Evolutionary conservation across 495 filamentous ascomycete genomes (phyloP), one percentile per base, ranked within the genome.

Genomic region (Penicillium samsonianum): DNA sequence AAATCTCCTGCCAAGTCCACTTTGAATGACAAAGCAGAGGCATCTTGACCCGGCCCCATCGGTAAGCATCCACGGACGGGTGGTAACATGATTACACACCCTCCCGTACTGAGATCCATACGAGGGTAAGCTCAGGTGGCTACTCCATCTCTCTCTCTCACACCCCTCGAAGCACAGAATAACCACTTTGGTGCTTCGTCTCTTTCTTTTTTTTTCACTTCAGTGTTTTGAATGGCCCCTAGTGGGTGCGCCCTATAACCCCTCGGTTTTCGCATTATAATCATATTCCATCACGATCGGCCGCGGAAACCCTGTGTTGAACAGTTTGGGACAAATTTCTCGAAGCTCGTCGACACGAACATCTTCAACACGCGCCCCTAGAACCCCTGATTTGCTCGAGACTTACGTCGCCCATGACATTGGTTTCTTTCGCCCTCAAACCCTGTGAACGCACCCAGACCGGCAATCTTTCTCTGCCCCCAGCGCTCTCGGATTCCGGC

Each of bases 401-500:
- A 37, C 17, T 22, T 37, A 5, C 20, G 7, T 37, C 28, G 30
- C 47, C 28, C 4, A 62, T 62, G 64, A 64, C n/a, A 49, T 30
- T 53, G 53, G 31, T 28, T 51, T 41, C 16, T 23, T 10, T 30
- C n/a, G 26, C 37, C 38, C 10, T 35, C 25, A n/a, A 17, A 25
- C 11, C 46, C 23, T 35, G 59, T 58, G 50, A 57, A 23, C 22
- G 7, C 52, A 16, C 35, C 19, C n/a, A 52, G 25, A 55, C 17
- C n/a, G 46, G 8, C 19, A 10, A 42, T 41, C 48, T 11, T 31
- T 50, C 25, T 44, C 50, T 45, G 57, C 59, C 58, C 52, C 61
- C 63, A 63, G 63, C 62, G 57, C 55, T 57, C 43, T 68, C 56
- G 61, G 58, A 65, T 55, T 59, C 57, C 59, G 61, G 53, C 57